Evolutionary conservation across 352 stramenopile species (phyloP), one percentile per base, ranked within the genome.

Genomic region (Phytophthora podocarpi): DNA sequence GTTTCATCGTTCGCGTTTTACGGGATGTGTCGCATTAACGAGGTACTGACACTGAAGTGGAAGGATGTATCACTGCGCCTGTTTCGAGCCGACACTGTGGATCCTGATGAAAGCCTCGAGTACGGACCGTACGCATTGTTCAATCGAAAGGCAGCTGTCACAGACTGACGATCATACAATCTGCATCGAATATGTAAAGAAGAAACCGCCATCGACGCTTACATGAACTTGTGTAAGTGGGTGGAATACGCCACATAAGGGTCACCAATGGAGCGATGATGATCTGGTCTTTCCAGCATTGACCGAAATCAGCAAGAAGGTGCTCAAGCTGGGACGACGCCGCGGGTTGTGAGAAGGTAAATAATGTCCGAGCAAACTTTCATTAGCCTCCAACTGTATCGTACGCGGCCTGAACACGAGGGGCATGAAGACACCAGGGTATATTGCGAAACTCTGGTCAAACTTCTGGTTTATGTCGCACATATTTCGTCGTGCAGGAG

Each of bases 11-110:
- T 59, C 31, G 47, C 30, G 3, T 59, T 54, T 21, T 59, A 65
- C n/a, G 40, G 40, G 12, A 60, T 66, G 47, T 55, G 58, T 24
- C 39, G 58, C 2, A 59, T 66, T n/a, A 66, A 57, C 9, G 48
- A 55, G 10, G 58, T 66, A 0, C 31, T 60, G 13, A 43, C 23
- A 2, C 20, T 60, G 2, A 40, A 66, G n/a, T 59, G 48, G 18
- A 66, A 34, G 13, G 20, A 60, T 42, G 6, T 60, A 9, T 49
- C 43, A 4, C 37, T 41, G 11, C 40, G 34, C n/a, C 52, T 7
- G 18, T 46, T 30, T 21, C 20, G 41, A 4, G 2, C 16, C 8
- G 30, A 24, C 13, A 13, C 37, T 15, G 15, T 52, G 6, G 2
- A 5, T 9, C 30, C n/a, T 4, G 16, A 18, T 36, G 42, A 40